phyloP scores from a whole-genome alignment of 495 filamentous ascomycete species.

The Aspergillus incahuasiensis region DNA sequence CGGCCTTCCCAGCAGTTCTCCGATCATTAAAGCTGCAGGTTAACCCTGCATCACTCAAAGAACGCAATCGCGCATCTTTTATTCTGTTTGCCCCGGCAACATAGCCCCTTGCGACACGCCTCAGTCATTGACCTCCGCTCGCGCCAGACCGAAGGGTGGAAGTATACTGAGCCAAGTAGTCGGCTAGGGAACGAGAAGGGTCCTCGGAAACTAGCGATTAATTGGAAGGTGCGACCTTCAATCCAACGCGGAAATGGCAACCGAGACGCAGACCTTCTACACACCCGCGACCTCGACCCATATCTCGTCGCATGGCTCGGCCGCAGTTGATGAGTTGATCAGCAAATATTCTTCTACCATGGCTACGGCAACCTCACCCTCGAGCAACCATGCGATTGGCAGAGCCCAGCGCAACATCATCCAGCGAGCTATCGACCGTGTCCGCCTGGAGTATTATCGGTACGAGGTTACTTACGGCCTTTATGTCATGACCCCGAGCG shows the following conservation, averaged over 20 bases:
- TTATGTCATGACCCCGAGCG: slow-evolving; percentile 67
- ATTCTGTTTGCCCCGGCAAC: not conserved
- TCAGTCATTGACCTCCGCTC: not conserved
- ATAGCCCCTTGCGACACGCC: not conserved
- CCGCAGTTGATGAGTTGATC: slow-evolving; percentile 35
- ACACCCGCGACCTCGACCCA: slow-evolving; percentile 28
- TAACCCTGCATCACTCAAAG: not conserved
- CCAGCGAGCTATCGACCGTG: slow-evolving; percentile 43
- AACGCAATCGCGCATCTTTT: not conserved
- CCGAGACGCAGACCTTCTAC: slow-evolving; percentile 40
- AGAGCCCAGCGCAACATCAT: slow-evolving; percentile 24
- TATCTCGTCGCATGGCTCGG: slow-evolving; percentile 30
- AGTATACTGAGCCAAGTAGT: not conserved
- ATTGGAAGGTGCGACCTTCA: slow-evolving; percentile 9
- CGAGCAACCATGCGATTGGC: slow-evolving; percentile 9
- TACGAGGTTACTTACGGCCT: slow-evolving; percentile 71
- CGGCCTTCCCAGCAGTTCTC: not conserved
- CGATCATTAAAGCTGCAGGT: not conserved
- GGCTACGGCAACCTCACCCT: slow-evolving; percentile 11
- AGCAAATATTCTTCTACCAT: slow-evolving; percentile 35
- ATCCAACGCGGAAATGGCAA: slow-evolving; percentile 22
- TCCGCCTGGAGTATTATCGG: slow-evolving; percentile 66
- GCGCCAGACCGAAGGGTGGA: not conserved
- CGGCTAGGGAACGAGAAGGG: not conserved
- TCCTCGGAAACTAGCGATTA: not conserved